A percentile compares a stretch with the other conserved stretches of the same genome.
Evolutionary conservation across 345 rosid species (phyloP).

Genomic region (Euclidium syriacum): DNA sequence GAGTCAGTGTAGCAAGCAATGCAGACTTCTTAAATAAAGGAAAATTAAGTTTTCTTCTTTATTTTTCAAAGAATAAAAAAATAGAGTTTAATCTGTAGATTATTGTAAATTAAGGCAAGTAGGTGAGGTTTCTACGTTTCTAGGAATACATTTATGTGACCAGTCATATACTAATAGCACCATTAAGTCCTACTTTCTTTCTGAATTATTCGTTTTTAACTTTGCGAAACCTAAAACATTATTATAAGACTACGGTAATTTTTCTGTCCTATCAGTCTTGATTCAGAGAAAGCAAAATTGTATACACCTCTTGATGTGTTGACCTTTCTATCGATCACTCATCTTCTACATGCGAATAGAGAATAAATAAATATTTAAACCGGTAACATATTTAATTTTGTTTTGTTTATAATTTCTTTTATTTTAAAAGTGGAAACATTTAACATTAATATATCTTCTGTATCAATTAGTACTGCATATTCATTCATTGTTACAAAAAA

Average conservation of each 20-base stretch:
- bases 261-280: neutral
- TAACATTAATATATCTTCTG: too few relatives aligned
- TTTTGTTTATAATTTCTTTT: too few relatives aligned
- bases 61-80: neutral
- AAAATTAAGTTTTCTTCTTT: conserved; percentile 8
- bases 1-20: conserved; percentile 23
- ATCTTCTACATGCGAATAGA: too few relatives aligned
- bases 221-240: neutral
- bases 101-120: conserved; percentile 17
- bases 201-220: conserved; percentile 4
- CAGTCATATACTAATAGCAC: neutral
- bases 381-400: too few relatives aligned
- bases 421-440: too few relatives aligned
- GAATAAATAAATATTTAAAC: too few relatives aligned
- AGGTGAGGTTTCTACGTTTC: conserved; percentile 9
- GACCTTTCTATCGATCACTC: too few relatives aligned
- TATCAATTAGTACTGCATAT: too few relatives aligned
- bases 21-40: conserved; percentile 19
- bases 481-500: too few relatives aligned
- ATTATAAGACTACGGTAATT: conserved; percentile 1
- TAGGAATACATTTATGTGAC: neutral
- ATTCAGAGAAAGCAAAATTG: too few relatives aligned
- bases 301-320: too few relatives aligned
- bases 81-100: neutral
- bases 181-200: neutral